Evolutionary conservation across 1,284 basidiomycete genomes (phyloP), one percentile per base, ranked within the genome.

Genomic region (Naganishia liquefaciens): DNA sequence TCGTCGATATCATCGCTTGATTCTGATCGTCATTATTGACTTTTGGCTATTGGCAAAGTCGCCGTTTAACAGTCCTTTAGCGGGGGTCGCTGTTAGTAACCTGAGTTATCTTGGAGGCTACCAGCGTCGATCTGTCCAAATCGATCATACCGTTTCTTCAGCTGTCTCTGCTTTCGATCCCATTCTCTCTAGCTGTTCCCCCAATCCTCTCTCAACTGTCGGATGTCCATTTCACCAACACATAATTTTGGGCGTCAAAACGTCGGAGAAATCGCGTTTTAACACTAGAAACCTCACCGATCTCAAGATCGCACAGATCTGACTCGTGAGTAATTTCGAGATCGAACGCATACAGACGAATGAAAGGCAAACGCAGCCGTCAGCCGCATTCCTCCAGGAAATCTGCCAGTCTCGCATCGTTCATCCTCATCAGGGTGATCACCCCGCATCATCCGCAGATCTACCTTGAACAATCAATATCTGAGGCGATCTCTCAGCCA

Each of bases 1-100:
- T 49, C 43, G 43, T 44, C 47, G 47, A 49, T 49, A 49, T 49
- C 47, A 49, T 49, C 47, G 47, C 47, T 49, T 49, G 47, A 49
- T 49, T 25, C 21, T 49, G 47, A 21, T 49, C 25, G 21, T 21
- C 13, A 21, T 21, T 15, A 4, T 49, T 21, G 47, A 49, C 33
- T 37, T 37, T 37, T 37, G 33, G 33, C 33, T 10, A 37, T 37
- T 37, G 9, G 33, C 7, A 13, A 37, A 7, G 33, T 7, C 33
- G 33, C 33, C 33, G 10, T 37, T 37, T 37, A 37, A 13, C 7
- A n/a, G n/a, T n/a, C n/a, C n/a, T n/a, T n/a, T n/a, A n/a, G n/a
- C n/a, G n/a, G 33, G 33, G 33, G 33, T 37, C 33, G 33, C 33
- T 10, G 33, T 7, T 37, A 37, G 33, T 37, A 7, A 37, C 33